Evolutionary conservation across 2,329 filamentous ascomycete species (phyloP).

Genomic region (Atkinsonella hypoxylon): DNA sequence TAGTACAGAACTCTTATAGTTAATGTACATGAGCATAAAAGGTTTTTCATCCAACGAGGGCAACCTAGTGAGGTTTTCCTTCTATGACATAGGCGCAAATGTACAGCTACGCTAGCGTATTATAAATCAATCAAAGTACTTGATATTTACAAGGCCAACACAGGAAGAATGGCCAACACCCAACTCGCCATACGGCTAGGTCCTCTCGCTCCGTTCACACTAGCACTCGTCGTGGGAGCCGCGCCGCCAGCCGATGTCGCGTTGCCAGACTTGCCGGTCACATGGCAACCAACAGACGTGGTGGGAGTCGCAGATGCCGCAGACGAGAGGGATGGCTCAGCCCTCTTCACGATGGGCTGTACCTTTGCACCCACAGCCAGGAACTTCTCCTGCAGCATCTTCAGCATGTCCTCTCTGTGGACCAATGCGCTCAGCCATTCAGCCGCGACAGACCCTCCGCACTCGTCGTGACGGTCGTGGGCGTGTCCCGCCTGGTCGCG

Average conservation of each 20-base stretch:
- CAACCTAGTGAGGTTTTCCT: too few relatives aligned
- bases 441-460: constrained; percentile 15
- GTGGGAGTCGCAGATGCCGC: neutral
- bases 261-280: too few relatives aligned
- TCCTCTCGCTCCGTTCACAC: neutral
- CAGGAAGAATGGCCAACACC: neutral
- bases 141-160: neutral
- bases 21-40: too few relatives aligned
- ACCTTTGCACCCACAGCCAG: constrained; percentile 1
- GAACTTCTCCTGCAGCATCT: constrained; percentile 12
- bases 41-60: too few relatives aligned
- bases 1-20: too few relatives aligned
- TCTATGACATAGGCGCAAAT: too few relatives aligned
- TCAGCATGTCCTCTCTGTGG: constrained; percentile 12
- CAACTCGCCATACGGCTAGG: neutral
- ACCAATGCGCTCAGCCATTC: constrained; percentile 14
- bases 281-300: neutral
- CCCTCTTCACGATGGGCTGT: neutral
- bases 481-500: constrained; percentile 5
- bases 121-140: too few relatives aligned
- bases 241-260: too few relatives aligned
- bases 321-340: neutral
- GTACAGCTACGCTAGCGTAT: too few relatives aligned
- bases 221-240: neutral
- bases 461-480: constrained; percentile 14